These are phyloP conservation scores for Pyrus communis DNA, from an alignment of 306 rosid genomes.

Conservation along the genomic window DNA sequence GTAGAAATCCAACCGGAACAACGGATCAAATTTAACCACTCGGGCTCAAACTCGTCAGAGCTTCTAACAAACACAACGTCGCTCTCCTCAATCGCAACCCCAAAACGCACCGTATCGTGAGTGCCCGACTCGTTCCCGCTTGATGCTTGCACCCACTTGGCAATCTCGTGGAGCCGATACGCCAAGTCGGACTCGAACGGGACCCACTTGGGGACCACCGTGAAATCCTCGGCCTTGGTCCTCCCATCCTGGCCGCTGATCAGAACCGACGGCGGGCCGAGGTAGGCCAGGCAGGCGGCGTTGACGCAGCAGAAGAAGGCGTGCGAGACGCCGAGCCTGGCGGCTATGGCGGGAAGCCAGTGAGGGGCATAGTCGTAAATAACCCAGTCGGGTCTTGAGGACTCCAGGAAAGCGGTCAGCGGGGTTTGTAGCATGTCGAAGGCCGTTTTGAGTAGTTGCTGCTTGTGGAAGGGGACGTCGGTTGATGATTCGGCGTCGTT, in stretches of 20 bases:
- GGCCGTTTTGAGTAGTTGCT: constrained; percentile 30
- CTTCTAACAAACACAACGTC: constrained; percentile 31
- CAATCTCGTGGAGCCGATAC: constrained; percentile 22
- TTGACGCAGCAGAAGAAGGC: constrained; percentile 31
- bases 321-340: constrained; percentile 18
- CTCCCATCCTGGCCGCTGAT: constrained; percentile 13
- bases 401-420: constrained; percentile 2
- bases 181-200: constrained; percentile 16
- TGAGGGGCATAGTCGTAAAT: constrained; percentile 44
- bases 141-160: constrained; percentile 7
- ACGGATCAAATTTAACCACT: constrained; percentile 34
- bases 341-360: constrained; percentile 39
- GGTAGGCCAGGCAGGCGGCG: constrained; percentile 15
- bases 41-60: constrained; percentile 30
- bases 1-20: constrained; percentile 27
- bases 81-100: constrained; percentile 10
- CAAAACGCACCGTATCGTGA: constrained; percentile 27
- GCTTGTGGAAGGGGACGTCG: constrained; percentile 29
- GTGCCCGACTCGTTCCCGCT: constrained; percentile 1
- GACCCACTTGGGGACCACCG: constrained; percentile 32
- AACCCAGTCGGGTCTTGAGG: constrained; percentile 32
- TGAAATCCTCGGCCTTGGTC: constrained; percentile 23
- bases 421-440: constrained; percentile 28
- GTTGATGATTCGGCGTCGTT: too few species aligned
- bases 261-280: constrained; percentile 23